These are phyloP conservation scores for Boeremia lycopersici DNA, from an alignment of 2,329 filamentous ascomycete species.

Conservation along the genomic window DNA sequence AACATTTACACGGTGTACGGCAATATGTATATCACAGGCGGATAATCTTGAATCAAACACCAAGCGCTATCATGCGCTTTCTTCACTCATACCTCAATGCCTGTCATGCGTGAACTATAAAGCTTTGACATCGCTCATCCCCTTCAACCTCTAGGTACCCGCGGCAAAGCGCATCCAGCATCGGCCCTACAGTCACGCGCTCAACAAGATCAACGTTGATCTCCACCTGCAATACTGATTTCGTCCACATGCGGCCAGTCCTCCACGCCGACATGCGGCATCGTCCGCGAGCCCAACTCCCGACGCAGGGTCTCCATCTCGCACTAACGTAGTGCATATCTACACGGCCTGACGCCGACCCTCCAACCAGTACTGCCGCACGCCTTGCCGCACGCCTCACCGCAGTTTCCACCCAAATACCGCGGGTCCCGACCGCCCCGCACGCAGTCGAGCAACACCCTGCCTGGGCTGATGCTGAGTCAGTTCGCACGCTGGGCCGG, in stretches of 20 bases:
- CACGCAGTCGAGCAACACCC: background rate
- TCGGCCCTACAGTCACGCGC: background rate
- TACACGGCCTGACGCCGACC: background rate
- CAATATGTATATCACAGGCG: slow-evolving; percentile 1
- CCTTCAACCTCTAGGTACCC: no score
- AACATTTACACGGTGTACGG: background rate
- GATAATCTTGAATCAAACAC: slow-evolving; percentile 4
- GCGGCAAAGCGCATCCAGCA: no score
- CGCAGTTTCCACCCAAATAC: no score
- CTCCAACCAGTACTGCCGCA: no score
- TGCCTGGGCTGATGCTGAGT: background rate
- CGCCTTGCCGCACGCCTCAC: background rate
- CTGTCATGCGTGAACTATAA: no score
- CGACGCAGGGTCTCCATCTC: slow-evolving; percentile 7
- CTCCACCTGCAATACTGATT: background rate
- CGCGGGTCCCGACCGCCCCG: no score
- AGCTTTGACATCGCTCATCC: no score
- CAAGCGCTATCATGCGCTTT: slow-evolving; percentile 2
- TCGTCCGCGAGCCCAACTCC: background rate
- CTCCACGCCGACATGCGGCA: no score
- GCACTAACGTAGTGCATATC: slow-evolving; percentile 9
- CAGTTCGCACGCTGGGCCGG: background rate
- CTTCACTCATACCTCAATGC: background rate
- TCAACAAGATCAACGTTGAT: background rate
- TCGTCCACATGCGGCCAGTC: background rate